These are phyloP conservation scores for Lathyrus tuberosus DNA, from an alignment of 306 rosid genomes.

Conservation along the genomic window DNA sequence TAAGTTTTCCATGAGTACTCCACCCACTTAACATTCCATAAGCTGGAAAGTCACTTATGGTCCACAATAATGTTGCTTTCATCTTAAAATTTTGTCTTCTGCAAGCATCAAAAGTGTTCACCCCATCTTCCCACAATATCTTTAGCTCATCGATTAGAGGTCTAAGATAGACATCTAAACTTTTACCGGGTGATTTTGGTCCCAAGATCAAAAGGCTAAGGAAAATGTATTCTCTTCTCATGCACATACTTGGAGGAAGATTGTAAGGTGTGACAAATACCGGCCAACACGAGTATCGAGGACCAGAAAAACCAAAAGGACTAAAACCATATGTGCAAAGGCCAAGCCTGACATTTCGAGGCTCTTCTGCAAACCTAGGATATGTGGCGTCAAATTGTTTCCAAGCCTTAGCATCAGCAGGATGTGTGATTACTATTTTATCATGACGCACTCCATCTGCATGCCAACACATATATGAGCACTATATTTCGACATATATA, in stretches of 20 bases:
- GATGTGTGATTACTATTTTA: background rate
- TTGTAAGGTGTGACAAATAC: background rate
- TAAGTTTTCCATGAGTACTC: background rate
- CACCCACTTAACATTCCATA: conserved; percentile 7
- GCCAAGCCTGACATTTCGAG: background rate
- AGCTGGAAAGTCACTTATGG: conserved; percentile 18
- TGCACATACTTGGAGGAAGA: conserved; percentile 3
- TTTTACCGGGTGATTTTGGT: background rate
- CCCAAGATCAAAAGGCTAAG: background rate
- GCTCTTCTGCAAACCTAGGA: background rate
- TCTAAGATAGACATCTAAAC: background rate
- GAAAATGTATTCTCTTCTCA: conserved; percentile 12
- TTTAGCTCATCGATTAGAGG: background rate
- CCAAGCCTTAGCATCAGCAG: conserved; percentile 6
- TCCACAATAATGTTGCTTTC: conserved; percentile 5
- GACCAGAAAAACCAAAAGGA: background rate
- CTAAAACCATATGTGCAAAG: conserved; percentile 6
- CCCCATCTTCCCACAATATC: background rate
- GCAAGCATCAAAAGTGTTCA: background rate
- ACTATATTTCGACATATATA: background rate
- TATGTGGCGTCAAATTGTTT: background rate
- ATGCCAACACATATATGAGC: conserved; percentile 19
- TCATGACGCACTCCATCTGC: conserved; percentile 12
- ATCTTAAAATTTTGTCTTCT: background rate
- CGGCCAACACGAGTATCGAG: conserved; percentile 1